A percentile compares a stretch with the other conserved stretches of the same genome.
These are phyloP conservation scores for Hymenoscyphus occultus DNA, from an alignment of 2,329 filamentous ascomycete genomes.

Conservation along the genomic window DNA sequence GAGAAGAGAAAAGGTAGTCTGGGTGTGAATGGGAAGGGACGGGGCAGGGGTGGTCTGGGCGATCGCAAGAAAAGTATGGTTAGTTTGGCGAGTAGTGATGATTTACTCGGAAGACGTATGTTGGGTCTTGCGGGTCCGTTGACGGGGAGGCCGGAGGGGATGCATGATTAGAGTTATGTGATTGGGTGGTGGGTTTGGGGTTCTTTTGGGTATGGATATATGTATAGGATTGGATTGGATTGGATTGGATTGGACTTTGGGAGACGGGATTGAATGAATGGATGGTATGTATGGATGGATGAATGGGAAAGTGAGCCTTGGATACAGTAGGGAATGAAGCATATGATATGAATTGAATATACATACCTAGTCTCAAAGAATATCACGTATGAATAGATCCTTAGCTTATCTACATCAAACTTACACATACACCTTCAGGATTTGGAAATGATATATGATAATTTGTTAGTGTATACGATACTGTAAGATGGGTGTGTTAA, in stretches of 20 bases:
- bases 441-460: no score
- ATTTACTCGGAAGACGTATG: slow-evolving; percentile 54
- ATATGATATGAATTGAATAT: no score
- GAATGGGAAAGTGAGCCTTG: no score
- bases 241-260: background rate
- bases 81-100: slow-evolving; percentile 54
- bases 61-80: slow-evolving; percentile 46
- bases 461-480: no score
- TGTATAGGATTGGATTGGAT: background rate
- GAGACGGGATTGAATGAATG: background rate
- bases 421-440: no score
- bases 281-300: no score
- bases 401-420: no score
- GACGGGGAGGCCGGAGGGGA: slow-evolving; percentile 40
- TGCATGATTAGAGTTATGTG: slow-evolving; percentile 19
- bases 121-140: slow-evolving; percentile 50
- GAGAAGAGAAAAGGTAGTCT: slow-evolving; percentile 42
- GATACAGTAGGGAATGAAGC: no score
- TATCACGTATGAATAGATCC: no score
- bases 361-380: no score
- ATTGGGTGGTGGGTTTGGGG: background rate
- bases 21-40: slow-evolving; percentile 28
- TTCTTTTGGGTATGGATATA: background rate
- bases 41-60: slow-evolving; percentile 20
- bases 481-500: no score